Evolutionary conservation across 1,284 basidiomycete species (phyloP).

Genomic region (Hypsizygus ulmarius): DNA sequence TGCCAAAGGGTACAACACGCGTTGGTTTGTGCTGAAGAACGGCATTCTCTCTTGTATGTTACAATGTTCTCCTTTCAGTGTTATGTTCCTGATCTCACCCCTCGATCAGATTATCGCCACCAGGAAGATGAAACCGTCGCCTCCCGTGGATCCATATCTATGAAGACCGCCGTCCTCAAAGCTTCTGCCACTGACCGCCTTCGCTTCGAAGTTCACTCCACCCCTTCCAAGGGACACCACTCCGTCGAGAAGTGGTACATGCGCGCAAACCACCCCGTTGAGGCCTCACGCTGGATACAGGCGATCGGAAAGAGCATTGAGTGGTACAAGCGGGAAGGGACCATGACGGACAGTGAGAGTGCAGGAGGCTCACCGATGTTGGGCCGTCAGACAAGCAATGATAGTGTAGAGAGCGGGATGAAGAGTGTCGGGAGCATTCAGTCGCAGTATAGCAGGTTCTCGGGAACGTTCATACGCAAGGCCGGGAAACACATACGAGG

Average conservation of each 20-base stretch:
- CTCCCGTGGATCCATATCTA: constrained; percentile 85
- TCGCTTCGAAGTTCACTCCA: constrained; percentile 83
- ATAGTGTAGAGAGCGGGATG: constrained; percentile 31
- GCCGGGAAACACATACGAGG: constrained; percentile 2
- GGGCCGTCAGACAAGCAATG: constrained; percentile 27
- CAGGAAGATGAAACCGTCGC: constrained; percentile 91
- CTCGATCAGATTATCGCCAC: constrained; percentile 77
- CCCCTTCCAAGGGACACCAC: constrained; percentile 44
- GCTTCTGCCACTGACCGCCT: constrained; percentile 53
- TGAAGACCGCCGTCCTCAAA: constrained; percentile 77
- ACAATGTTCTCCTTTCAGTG: constrained; percentile 18
- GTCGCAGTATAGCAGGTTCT: constrained; percentile 16
- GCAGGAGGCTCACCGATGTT: constrained; percentile 9
- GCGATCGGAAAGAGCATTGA: constrained; percentile 76
- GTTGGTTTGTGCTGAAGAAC: constrained; percentile 93
- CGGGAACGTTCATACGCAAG: constrained; percentile 21
- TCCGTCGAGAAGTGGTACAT: constrained; percentile 81
- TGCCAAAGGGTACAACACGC: constrained; percentile 85
- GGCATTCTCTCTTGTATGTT: constrained; percentile 83
- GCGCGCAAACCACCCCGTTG: constrained; percentile 87
- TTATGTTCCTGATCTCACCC: constrained; percentile 3
- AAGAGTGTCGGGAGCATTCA: constrained; percentile 21
- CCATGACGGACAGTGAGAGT: constrained; percentile 30
- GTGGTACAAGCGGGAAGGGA: constrained; percentile 38
- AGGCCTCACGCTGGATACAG: constrained; percentile 86